Evolutionary conservation across 1,139 yeast genomes (phyloP).

Genomic region (Geotrichum aggregatum): DNA sequence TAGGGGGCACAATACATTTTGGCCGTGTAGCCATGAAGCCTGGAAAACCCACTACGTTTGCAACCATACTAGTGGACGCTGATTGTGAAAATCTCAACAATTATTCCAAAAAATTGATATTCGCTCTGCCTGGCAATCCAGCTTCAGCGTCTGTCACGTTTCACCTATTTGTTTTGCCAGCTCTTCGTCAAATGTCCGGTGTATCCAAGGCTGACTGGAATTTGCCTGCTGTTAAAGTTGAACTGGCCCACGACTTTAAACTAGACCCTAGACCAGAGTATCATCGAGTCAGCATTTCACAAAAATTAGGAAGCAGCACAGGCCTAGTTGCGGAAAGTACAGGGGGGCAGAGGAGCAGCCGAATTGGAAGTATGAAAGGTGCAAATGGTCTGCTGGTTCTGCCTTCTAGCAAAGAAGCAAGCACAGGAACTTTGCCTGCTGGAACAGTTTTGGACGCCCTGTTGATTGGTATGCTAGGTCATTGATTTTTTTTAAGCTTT

Average conservation of each 20-base stretch:
- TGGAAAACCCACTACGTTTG: slow-evolving; percentile 54
- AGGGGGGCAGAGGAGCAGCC: slow-evolving; percentile 49
- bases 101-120: slow-evolving; percentile 31
- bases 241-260: slow-evolving; percentile 32
- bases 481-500: too few relatives aligned
- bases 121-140: slow-evolving; percentile 54
- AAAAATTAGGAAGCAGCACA: slow-evolving; percentile 20
- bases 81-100: slow-evolving; percentile 13
- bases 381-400: slow-evolving; percentile 46
- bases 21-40: slow-evolving; percentile 55
- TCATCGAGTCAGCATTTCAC: slow-evolving; percentile 43
- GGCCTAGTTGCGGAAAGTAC: slow-evolving; percentile 41
- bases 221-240: slow-evolving; percentile 37
- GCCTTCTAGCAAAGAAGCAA: slow-evolving; percentile 33
- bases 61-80: slow-evolving; percentile 36
- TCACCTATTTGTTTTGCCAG: slow-evolving; percentile 47
- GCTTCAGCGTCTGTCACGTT: slow-evolving; percentile 49
- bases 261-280: slow-evolving; percentile 51
- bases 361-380: slow-evolving; percentile 45
- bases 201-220: slow-evolving; percentile 3
- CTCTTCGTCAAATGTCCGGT: slow-evolving; percentile 41
- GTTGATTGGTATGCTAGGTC: slow-evolving; percentile 22
- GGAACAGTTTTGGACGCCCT: slow-evolving; percentile 30
- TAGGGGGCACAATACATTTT: slow-evolving; percentile 47
- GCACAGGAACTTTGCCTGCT: slow-evolving; percentile 4